Base-by-base conservation (phyloP, 2,329 filamentous ascomycete genomes). In the Colletotrichum acutatum region DNA sequence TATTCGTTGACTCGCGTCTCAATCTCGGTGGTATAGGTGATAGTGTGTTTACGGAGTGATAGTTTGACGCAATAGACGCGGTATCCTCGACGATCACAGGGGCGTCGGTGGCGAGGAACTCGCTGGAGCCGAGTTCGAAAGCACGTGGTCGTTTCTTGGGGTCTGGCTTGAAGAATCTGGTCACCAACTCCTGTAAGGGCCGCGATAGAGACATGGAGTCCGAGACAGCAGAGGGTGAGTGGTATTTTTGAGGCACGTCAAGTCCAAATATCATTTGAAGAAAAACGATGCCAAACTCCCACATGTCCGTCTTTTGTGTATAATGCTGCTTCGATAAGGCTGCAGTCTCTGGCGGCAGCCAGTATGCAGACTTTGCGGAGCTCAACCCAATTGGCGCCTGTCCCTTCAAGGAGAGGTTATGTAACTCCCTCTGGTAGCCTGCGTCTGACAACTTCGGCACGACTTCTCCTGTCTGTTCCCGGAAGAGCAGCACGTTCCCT, bases 211-310 rank as follows among this genome's bases (percentile, higher is more conserved):
- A 88, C 42, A 95, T 83, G 1, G 91, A 90, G 14, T 92, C 91
- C 79, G 94, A 91, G 64, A 98, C 83, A 54, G 91, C 90, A 69
- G 89, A 90, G 1, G 96, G 95, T 0, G 95, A 97, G 19, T 92
- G 91, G 81, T 97, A 96, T 71, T 92, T 93, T 72, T 92, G 88
- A 22, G 93, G 86, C 7, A 95, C 90, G 76, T 95, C 91, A 42
- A 95, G 86, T 2, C 97, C 97, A 80, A 98, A 96, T 4, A 97
- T 89, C 95, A 98, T 98, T 80, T 99, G 96, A 52, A 98, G 83
- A 77, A 98, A 94, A 5, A 98, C 90, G 34, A 98, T 90, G 5
- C 97, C 97, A 78, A 99, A 91, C 76, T 98, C 94, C 97, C 97
- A 99, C 9, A 98, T 90, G 80, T 98, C 97, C 0, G 95, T 94